Percentiles rank a stretch among this genome's conserved stretches.
These are phyloP conservation scores for Rhynchosporium secalis DNA, from an alignment of 2,329 filamentous ascomycete species.

Conservation along the genomic window DNA sequence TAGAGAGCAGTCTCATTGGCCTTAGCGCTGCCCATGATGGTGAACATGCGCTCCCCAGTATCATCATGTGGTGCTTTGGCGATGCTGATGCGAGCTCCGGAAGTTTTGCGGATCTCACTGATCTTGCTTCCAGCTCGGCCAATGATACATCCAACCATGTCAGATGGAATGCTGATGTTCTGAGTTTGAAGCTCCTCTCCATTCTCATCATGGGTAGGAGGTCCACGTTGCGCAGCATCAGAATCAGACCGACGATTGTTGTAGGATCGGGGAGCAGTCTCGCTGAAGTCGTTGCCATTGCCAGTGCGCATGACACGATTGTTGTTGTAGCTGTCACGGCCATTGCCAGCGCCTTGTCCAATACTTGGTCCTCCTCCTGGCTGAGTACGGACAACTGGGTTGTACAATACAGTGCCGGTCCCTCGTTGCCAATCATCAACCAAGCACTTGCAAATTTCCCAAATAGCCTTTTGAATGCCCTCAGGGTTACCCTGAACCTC, in stretches of 20 bases:
- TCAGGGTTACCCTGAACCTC: slow-evolving; percentile 94
- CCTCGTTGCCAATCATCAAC: slow-evolving; percentile 98
- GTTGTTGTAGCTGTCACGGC: slow-evolving; percentile 57
- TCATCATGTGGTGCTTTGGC: slow-evolving; percentile 95
- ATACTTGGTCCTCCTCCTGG: slow-evolving; percentile 50
- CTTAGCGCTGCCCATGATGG: slow-evolving; percentile 92
- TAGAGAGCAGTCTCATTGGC: slow-evolving; percentile 96
- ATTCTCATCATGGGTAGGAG: slow-evolving; percentile 89
- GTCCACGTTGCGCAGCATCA: slow-evolving; percentile 76
- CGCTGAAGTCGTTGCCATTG: slow-evolving; percentile 97
- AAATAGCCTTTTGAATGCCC: slow-evolving; percentile 91
- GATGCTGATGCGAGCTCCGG: slow-evolving; percentile 94
- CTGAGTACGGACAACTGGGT: slow-evolving; percentile 88
- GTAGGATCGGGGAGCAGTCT: slow-evolving; percentile 67
- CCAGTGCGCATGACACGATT: slow-evolving; percentile 89
- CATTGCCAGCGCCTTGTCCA: slow-evolving; percentile 47
- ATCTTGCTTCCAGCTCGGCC: slow-evolving; percentile 95
- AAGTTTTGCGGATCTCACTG: slow-evolving; percentile 96
- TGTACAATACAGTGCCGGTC: slow-evolving; percentile 95
- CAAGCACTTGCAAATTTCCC: slow-evolving; percentile 98
- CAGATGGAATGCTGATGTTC: slow-evolving; percentile 98
- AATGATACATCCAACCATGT: slow-evolving; percentile 99
- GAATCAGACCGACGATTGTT: slow-evolving; percentile 79
- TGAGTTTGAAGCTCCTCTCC: slow-evolving; percentile 98
- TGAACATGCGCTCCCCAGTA: slow-evolving; percentile 98